Percentiles rank a stretch among this genome's conserved stretches.
phyloP scores from a whole-genome alignment of 2,329 filamentous ascomycete species.

The Fusarium buharicum region DNA sequence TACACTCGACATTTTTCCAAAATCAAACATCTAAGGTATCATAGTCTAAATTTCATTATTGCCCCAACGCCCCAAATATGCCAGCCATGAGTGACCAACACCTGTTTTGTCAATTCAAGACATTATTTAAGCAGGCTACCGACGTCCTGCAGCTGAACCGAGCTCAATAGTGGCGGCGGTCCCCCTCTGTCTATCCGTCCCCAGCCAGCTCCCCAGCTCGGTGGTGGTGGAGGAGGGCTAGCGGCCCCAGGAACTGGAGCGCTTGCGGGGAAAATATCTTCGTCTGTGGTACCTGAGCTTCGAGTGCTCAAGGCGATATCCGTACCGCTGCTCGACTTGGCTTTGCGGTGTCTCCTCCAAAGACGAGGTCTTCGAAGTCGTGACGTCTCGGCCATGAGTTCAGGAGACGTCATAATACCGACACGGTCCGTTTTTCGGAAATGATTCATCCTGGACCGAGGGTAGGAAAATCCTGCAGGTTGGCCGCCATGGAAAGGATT shows the following conservation, averaged over 20 bases:
- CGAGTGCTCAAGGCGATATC: slow-evolving; percentile 50
- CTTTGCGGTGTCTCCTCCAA: slow-evolving; percentile 46
- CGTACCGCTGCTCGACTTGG: slow-evolving; percentile 45
- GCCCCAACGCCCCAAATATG: slow-evolving; percentile 42
- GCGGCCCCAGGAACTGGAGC: slow-evolving; percentile 19
- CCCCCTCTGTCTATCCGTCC: slow-evolving; percentile 47
- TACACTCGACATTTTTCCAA: slow-evolving; percentile 37
- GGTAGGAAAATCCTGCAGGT: slow-evolving; percentile 62
- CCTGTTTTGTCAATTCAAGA: slow-evolving; percentile 6
- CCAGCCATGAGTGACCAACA: slow-evolving; percentile 17
- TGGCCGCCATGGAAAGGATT: slow-evolving; percentile 62
- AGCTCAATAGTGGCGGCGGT: slow-evolving; percentile 43
- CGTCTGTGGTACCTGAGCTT: slow-evolving; percentile 44
- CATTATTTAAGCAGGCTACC: slow-evolving; percentile 46
- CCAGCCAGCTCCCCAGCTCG: slow-evolving; percentile 49
- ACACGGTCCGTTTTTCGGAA: slow-evolving; percentile 49
- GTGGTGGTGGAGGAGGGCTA: slow-evolving; percentile 35
- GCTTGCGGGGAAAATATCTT: slow-evolving; percentile 40
- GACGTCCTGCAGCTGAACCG: slow-evolving; percentile 50
- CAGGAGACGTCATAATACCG: slow-evolving; percentile 59
- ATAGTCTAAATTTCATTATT: slow-evolving; percentile 45
- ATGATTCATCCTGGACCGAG: slow-evolving; percentile 47
- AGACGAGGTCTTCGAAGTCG: slow-evolving; percentile 42
- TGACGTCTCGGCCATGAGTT: slow-evolving; percentile 47
- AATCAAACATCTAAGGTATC: slow-evolving; percentile 46